Evolutionary conservation across 495 filamentous ascomycete genomes (phyloP), one percentile per base, ranked within the genome.

Genomic region (Lophium mytilinum): DNA sequence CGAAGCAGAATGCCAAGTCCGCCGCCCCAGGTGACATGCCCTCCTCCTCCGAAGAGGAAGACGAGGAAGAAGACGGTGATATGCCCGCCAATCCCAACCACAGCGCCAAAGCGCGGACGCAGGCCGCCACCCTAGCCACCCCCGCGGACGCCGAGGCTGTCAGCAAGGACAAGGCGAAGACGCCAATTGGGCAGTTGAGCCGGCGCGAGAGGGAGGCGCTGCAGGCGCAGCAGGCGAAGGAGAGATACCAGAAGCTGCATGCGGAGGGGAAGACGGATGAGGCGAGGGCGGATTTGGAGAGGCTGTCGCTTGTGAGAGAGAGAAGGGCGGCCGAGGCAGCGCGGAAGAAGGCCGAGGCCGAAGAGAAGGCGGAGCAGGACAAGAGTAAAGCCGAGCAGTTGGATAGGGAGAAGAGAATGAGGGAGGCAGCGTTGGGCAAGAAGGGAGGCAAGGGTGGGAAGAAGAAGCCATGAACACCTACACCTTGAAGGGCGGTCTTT

Each of bases 211-310:
- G 90, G 14, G 93, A 97, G 75, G 89, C 93, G 0, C 60, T 94
- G 24, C 84, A 95, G 75, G 90, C 91, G 0, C 83, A 86, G 61
- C 86, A 89, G 70, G 89, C 89, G 9, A 88, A 89, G 66, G 91
- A 96, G 77, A 78, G 85, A 52, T 97, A 96, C 66, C 79, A 86
- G 79, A 96, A 96, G 78, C 69, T 97, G 62, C 93, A 98, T 65
- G 89, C 89, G 55, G 89, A 89, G 64, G 93, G 93, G 53, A 96
- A 96, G 80, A 96, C 93, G 39, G 94, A 98, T 53, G 89, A 97
- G 76, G 93, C 92, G 18, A 86, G 86, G 63, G 84, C 89, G n/a
- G 93, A 98, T 76, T 64, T 97, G 66, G 93, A 88, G 50, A 76
- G 93, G 52, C 69, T 98, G 67, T 80, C 75, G 62, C 65, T 91